Conservation (phyloP, 163 green algal genomes). For the Prototheca wickerhamii region DNA sequence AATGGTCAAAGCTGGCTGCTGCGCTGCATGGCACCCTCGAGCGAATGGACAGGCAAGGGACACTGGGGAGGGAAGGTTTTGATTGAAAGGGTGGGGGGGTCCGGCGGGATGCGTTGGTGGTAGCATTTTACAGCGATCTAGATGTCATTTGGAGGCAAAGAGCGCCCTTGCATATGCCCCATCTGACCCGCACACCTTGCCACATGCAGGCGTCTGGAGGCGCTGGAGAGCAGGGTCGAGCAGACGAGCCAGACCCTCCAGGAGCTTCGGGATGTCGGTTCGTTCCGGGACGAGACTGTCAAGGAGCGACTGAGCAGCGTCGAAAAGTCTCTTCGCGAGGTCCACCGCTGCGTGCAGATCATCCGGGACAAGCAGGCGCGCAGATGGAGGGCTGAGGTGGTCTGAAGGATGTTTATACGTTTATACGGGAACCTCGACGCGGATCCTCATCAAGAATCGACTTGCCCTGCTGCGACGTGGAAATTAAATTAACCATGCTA, state of each 20-base stretch:
- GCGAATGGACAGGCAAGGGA: constrained; percentile 17
- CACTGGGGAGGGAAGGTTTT: too few relatives aligned
- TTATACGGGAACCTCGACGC: too few relatives aligned
- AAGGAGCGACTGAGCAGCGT: constrained; percentile 31
- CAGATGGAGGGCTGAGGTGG: constrained; percentile 32
- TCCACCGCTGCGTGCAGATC: constrained; percentile 41
- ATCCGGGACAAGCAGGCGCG: constrained; percentile 45
- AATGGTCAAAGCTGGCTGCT: too few relatives aligned
- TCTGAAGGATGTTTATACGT: constrained; percentile 29
- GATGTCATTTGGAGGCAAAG: too few relatives aligned
- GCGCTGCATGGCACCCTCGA: constrained; percentile 19
- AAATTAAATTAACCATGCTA: too few relatives aligned
- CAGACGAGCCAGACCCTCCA: constrained; percentile 24
- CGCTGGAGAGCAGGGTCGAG: constrained; percentile 34
- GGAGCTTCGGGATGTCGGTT: constrained; percentile 30
- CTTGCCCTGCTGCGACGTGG: too few relatives aligned
- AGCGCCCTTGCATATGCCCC: too few relatives aligned
- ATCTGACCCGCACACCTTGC: not conserved
- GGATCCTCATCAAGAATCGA: too few relatives aligned
- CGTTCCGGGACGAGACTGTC: constrained; percentile 24
- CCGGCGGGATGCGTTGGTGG: too few relatives aligned
- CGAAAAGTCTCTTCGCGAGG: constrained; percentile 32
- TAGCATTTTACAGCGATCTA: too few relatives aligned
- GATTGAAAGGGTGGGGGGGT: too few relatives aligned
- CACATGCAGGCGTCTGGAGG: constrained; percentile 32